Base-by-base conservation (phyloP, 345 rosid species). In the Arabis hirsuta region DNA sequence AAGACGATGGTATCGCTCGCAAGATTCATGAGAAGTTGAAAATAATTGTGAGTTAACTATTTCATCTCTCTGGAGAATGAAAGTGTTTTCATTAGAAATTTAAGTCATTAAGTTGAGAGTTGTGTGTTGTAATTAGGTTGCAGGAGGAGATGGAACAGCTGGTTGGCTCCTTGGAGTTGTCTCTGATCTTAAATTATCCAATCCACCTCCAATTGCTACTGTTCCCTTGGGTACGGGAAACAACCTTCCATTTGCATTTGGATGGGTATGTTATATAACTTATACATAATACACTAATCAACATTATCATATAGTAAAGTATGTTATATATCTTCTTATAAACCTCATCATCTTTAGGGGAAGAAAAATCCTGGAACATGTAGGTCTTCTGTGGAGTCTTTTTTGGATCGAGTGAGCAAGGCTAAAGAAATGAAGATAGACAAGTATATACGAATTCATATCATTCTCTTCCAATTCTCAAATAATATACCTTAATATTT, bases 131-230 rank as follows among this genome's bases (percentile, higher is more conserved):
- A 14, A 34, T 44, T 41, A 73, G 77, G 77, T 73, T 64, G 77
- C 77, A 55, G 97, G 98, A 65, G 97, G 98, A 12, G 98, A 93
- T 82, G 98, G 97, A 67, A 93, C 98, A 4, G 98, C 97, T 62
- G 87, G 95, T 38, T 93, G 98, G 98, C 91, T 91, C 65, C 95
- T 93, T 71, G 96, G 95, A 65, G 90, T 88, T 76, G 89, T 93
- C 47, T 85, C 84, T 65, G 97, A 91, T 76, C 95, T 93, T 47
- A 86, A 83, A 66, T 73, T 93, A 67, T 73, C 91, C 26, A 86
- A 84, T 76, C 88, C 98, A 4, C 98, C 97, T 2, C 91, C 97
- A 22, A 76, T 93, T 75, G 97, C 97, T 16, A 91, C 97, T 0
- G 86, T 87, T 38, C 97, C 98, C 5, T 67, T 93, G 60, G 97